Conservation (phyloP, 2,329 filamentous ascomycete species). For the Epichloe sylvatica region DNA sequence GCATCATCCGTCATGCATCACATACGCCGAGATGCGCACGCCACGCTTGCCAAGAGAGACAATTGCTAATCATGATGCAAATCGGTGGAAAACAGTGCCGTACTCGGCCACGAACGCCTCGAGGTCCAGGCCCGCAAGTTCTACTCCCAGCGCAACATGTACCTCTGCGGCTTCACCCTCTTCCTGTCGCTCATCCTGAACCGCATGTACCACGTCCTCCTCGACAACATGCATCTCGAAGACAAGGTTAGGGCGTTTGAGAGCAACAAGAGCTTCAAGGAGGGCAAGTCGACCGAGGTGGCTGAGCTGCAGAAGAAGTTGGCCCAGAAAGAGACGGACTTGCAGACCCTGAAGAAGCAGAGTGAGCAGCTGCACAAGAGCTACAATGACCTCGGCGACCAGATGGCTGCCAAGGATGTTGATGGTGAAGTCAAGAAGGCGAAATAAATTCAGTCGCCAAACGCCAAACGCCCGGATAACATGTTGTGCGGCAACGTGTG, state of each 20-base stretch:
- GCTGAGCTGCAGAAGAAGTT: slow-evolving; percentile 55
- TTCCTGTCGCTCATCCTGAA: slow-evolving; percentile 98
- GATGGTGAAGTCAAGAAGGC: slow-evolving; percentile 45
- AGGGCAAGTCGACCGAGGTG: slow-evolving; percentile 65
- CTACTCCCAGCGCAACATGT: slow-evolving; percentile 99
- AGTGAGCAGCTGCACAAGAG: slow-evolving; percentile 67
- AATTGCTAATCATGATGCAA: too few relatives aligned
- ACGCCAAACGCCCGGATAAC: too few relatives aligned
- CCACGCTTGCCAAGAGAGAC: neutral
- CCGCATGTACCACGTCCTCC: slow-evolving; percentile 96
- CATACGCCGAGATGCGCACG: too few relatives aligned
- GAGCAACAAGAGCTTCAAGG: slow-evolving; percentile 55
- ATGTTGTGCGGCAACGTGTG: too few relatives aligned
- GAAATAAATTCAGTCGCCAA: slow-evolving; percentile 5
- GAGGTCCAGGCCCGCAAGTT: slow-evolving; percentile 99
- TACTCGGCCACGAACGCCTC: slow-evolving; percentile 86
- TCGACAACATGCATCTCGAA: slow-evolving; percentile 81
- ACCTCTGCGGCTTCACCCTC: slow-evolving; percentile 97
- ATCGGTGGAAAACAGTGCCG: slow-evolving; percentile 28
- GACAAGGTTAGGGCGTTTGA: slow-evolving; percentile 79
- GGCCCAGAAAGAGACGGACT: slow-evolving; percentile 65
- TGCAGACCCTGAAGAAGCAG: slow-evolving; percentile 88
- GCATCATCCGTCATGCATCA: neutral
- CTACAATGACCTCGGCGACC: slow-evolving; percentile 75
- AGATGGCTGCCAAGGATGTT: slow-evolving; percentile 49